Evolutionary conservation across 73 alveolate species (phyloP), one percentile per base, ranked within the genome.

Genomic region (Paramecium sexaurelia): DNA sequence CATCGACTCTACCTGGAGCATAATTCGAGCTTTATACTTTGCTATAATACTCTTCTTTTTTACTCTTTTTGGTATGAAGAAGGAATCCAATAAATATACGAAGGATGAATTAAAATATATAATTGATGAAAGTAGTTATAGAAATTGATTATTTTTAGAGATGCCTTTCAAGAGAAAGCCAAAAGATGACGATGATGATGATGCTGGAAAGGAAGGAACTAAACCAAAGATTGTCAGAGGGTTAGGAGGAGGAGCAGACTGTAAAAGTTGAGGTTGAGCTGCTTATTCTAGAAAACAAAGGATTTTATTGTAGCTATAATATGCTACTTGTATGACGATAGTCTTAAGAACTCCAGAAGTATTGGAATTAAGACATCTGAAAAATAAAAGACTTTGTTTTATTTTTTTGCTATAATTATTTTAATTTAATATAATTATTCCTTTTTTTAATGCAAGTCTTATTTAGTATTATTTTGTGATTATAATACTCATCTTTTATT

Each of bases 221-320:
- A 61, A 61, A 6, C 47, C 47, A 0, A 61, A 61, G 11, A 61
- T 61, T n/a, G 6, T 26, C 8, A 26, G 47, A 29, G 83, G 83
- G 24, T 8, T 61, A 3, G 83, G 83, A 61, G 83, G 83, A 32
- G 43, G 26, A 10, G 83, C 47, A 0, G 83, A 61, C 1, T 61
- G 83, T 61, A 61, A 61, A 8, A 26, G 83, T 32, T 61, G 83
- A 61, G 83, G 83, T 32, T 61, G 83, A 61, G 83, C 83, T 61
- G 33, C 83, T 17, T 5, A 11, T 61, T 26, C 3, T 22, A 26
- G 7, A 26, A 22, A 61, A 61, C 43, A 26, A 61, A 61, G 47
- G 47, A n/a, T 29, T 32, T 32, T 26, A 24, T 61, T 2, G 83
- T 61, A 61, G 83, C 83, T 2, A 0, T 10, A 41, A 24, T 3